Evolutionary conservation across 352 stramenopile species (phyloP).

Genomic region (Blastocystis sp.): DNA sequence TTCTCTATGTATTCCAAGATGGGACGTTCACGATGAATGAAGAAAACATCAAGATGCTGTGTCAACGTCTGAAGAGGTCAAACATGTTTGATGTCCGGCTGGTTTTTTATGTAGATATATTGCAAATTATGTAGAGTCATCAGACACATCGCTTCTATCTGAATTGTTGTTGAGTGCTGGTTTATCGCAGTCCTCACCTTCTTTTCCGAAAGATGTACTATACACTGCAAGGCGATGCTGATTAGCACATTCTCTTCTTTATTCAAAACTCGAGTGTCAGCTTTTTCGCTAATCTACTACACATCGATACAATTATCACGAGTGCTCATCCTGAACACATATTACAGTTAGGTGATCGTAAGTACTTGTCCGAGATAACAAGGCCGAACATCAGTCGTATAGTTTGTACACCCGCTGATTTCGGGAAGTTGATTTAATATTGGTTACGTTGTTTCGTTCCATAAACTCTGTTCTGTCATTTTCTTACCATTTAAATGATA

Average conservation of each 20-base stretch:
- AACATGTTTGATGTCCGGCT: background rate
- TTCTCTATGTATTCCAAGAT: background rate
- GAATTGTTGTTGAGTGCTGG: background rate
- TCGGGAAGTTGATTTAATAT: background rate
- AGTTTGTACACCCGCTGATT: background rate
- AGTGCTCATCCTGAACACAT: background rate
- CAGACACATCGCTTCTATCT: background rate
- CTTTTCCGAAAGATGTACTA: background rate
- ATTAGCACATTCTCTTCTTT: background rate
- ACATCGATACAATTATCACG: background rate
- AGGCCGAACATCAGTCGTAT: background rate
- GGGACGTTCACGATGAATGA: background rate
- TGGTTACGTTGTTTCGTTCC: background rate
- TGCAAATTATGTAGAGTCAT: background rate
- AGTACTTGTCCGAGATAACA: background rate
- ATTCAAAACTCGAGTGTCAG: background rate
- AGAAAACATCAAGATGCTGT: constrained; percentile 4
- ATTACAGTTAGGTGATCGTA: background rate
- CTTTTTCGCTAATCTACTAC: background rate
- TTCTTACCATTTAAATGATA: background rate
- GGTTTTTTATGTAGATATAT: background rate
- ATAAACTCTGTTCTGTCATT: background rate
- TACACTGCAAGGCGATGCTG: background rate
- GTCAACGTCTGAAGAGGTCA: background rate
- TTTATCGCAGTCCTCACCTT: background rate